phyloP scores from a whole-genome alignment of 306 rosid genomes.

The Dryas octopetala region DNA sequence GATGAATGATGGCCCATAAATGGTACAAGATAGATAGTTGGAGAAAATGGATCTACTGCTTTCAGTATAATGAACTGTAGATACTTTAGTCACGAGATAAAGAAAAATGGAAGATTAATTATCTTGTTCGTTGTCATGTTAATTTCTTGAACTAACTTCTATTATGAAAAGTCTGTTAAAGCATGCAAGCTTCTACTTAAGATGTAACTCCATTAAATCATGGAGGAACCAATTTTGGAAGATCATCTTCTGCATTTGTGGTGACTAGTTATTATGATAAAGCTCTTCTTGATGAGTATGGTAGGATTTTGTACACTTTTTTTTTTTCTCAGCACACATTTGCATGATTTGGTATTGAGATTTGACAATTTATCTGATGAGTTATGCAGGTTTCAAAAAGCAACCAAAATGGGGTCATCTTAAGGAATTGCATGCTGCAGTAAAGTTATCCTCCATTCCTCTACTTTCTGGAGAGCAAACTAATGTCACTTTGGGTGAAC shows the following conservation, averaged over 20 bases:
- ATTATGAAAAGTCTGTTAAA: too few relatives aligned
- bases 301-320: constrained; percentile 10
- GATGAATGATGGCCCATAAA: not conserved
- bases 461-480: constrained; percentile 31
- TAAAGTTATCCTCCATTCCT: constrained; percentile 35
- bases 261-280: constrained; percentile 37
- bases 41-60: too few relatives aligned
- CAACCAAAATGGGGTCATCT: constrained; percentile 84
- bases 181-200: too few relatives aligned
- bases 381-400: constrained; percentile 49
- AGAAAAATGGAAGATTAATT: too few relatives aligned
- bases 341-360: not conserved
- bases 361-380: constrained; percentile 11
- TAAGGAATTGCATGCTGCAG: constrained; percentile 62
- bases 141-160: too few relatives aligned
- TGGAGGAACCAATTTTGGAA: constrained; percentile 47
- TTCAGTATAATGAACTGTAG: too few relatives aligned
- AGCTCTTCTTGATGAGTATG: constrained; percentile 43
- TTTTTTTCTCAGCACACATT: not conserved
- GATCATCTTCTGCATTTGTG: constrained; percentile 31
- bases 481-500: constrained; percentile 22
- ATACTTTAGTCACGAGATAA: too few relatives aligned
- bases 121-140: too few relatives aligned
- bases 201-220: too few relatives aligned
- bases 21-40: not conserved